Conservation (phyloP, 2,329 filamentous ascomycete genomes). For the Harringtonia lauricola region DNA sequence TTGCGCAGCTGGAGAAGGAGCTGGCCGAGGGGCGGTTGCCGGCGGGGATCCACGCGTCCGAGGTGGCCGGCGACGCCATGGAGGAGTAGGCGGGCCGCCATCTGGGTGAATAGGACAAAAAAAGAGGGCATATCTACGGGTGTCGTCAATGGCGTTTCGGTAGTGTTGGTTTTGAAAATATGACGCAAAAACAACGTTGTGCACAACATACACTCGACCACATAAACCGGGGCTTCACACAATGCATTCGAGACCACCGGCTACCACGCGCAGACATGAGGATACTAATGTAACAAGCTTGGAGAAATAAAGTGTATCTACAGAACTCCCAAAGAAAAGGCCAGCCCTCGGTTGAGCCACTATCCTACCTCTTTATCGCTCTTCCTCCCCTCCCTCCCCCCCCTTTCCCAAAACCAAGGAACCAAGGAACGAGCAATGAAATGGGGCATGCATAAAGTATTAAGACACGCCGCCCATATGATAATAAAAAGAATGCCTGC, state of each 20-base stretch:
- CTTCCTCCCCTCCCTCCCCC: too few relatives aligned
- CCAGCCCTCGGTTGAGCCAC: background rate
- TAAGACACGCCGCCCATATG: too few relatives aligned
- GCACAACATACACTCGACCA: too few relatives aligned
- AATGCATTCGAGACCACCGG: too few relatives aligned
- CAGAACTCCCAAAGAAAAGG: background rate
- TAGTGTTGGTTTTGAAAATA: too few relatives aligned
- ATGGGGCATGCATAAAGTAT: too few relatives aligned
- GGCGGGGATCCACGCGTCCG: constrained; percentile 42
- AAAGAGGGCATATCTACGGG: background rate
- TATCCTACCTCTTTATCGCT: too few relatives aligned
- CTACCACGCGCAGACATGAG: too few relatives aligned
- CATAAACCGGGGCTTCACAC: too few relatives aligned
- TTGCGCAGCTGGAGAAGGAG: constrained; percentile 82
- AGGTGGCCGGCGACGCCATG: constrained; percentile 44
- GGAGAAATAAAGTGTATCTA: background rate
- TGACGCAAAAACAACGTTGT: too few relatives aligned
- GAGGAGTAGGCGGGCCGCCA: constrained; percentile 36
- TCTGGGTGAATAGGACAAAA: background rate
- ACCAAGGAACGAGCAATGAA: too few relatives aligned
- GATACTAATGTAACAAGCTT: background rate
- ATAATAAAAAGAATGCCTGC: too few relatives aligned
- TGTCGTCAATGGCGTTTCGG: background rate
- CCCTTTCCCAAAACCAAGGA: background rate
- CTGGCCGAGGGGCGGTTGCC: constrained; percentile 82